Conservation (phyloP, 495 filamentous ascomycete species). For the Xylaria telfairii region DNA sequence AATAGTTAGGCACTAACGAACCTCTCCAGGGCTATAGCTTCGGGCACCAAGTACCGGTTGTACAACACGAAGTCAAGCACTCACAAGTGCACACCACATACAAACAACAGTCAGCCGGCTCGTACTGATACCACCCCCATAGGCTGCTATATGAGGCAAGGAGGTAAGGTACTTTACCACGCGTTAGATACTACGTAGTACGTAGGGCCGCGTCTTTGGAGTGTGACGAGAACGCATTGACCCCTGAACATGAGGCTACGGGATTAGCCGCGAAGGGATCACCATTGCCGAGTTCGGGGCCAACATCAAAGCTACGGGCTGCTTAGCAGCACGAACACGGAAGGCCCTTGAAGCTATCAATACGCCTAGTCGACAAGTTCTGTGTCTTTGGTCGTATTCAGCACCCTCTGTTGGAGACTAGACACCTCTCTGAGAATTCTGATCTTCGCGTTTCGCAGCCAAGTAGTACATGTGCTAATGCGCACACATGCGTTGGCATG, state of each 20-base stretch:
- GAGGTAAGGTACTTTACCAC: not conserved
- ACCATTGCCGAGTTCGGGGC: not conserved
- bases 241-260: constrained; percentile 5
- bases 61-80: not conserved
- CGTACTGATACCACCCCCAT: not conserved
- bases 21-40: not conserved
- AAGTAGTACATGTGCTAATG: not conserved
- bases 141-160: not conserved
- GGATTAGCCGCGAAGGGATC: constrained; percentile 15
- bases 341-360: not conserved
- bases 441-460: not conserved
- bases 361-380: not conserved
- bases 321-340: not conserved
- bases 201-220: not conserved
- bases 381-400: not conserved
- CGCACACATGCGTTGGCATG: not conserved
- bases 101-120: not conserved
- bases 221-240: constrained; percentile 20
- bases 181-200: not conserved
- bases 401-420: not conserved
- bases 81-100: not conserved
- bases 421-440: not conserved
- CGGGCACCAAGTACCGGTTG: not conserved
- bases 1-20: not conserved
- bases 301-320: not conserved